Evolutionary conservation across 202 grass and related monocot genomes (phyloP), one percentile per base, ranked within the genome.

Genomic region (Setaria viridis): DNA sequence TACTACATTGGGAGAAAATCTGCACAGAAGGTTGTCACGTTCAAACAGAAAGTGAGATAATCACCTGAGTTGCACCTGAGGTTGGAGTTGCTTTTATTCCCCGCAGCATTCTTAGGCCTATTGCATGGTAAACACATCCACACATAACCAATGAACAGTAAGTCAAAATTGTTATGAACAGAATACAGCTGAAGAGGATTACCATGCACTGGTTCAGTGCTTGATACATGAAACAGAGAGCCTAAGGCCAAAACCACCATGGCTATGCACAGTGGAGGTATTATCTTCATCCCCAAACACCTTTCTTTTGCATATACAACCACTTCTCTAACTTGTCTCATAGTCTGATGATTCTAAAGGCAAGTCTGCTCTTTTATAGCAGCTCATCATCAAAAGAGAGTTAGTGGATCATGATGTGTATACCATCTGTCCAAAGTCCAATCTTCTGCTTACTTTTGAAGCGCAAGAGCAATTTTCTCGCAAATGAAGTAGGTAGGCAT

Each of bases 221-320:
- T 72, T 55, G 64, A 88, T 64, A 71, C 73, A 83, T 62, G 16
- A 57, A 88, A 71, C n/a, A 51, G 30, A 77, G 15, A 77, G 65
- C 72, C n/a, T 34, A 70, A 63, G 32, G 41, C 45, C 8, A 78
- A 71, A 70, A 88, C 57, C 32, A 83, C 64, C 45, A 83, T 51
- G 55, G 16, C 16, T 63, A 70, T 62, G 62, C 51, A 67, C 32
- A 62, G 3, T 6, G 21, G 54, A 77, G 63, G 15, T 42, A 60
- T 33, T 41, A 62, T 77, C 54, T 58, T 82, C 53, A 77, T 16
- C 42, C 4, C 57, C 25, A 3, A n/a, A 25, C 39, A 70, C 43
- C 33, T 34, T 41, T 43, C 54, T 70, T 83, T 42, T 72, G 64
- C 43, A 78, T 56, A 70, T 83, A 59, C 71, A 77, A 42, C 14